phyloP scores from a whole-genome alignment of 768 basidiomycete genomes.

The Filobasidium floriforme region DNA sequence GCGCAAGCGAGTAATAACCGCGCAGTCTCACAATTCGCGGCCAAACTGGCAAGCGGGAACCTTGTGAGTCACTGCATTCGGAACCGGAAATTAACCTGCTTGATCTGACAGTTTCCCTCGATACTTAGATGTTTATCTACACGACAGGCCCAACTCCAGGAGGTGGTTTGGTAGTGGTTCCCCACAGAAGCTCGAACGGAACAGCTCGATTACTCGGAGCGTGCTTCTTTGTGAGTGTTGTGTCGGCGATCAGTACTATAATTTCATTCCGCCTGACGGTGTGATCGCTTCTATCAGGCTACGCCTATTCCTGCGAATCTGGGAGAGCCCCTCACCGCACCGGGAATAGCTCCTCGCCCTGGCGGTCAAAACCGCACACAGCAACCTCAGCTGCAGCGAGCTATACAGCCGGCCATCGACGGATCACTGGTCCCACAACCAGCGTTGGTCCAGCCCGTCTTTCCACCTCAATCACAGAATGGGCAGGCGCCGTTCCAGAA shows the following conservation, averaged over 20 bases:
- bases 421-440: not conserved
- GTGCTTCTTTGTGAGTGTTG: constrained; percentile 19
- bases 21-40: constrained; percentile 12
- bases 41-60: constrained; percentile 17
- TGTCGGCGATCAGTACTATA: no score
- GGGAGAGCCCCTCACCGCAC: not conserved
- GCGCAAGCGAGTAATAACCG: constrained; percentile 6
- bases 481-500: not conserved
- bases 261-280: not conserved
- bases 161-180: constrained; percentile 11
- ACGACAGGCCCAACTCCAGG: constrained; percentile 7
- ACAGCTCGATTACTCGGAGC: constrained; percentile 13
- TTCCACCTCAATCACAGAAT: not conserved
- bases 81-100: not conserved
- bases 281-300: not conserved
- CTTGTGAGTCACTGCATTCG: not conserved
- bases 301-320: not conserved
- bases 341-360: not conserved
- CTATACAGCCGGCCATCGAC: not conserved
- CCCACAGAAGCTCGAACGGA: constrained; percentile 8
- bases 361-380: not conserved
- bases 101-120: not conserved
- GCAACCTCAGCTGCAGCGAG: not conserved
- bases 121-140: constrained; percentile 21
- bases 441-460: not conserved